Base-by-base conservation (phyloP, 805 yeast species). In the Wickerhamiella sergipiensis region DNA sequence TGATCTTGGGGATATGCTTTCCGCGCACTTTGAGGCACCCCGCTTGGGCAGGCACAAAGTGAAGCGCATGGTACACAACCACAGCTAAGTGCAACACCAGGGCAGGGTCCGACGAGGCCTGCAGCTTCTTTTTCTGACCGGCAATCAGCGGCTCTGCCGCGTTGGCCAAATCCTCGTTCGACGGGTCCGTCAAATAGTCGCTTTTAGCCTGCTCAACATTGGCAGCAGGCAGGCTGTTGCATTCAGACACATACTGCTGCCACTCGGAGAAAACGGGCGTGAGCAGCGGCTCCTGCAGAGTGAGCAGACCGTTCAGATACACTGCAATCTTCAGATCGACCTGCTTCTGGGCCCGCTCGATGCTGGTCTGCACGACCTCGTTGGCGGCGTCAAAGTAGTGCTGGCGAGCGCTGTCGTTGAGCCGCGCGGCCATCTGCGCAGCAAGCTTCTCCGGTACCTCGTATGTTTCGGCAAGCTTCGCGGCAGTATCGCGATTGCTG, bases 1-100 rank as follows among this genome's bases (percentile, higher is more conserved):
- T 53, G 3, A 64, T 43, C 33, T 60, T 60, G 6, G 67, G 67
- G 19, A 62, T 60, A 18, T 55, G 53, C 49, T 62, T 64, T 15
- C 68, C 67, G 5, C 57, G 46, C 24, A 61, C 50, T 21, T 57
- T 53, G 19, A 64, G 53, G 10, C 57, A 38, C 1, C 62, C 62
- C 5, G 19, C 43, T 5, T 8, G 19, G 38, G 36, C 33, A 8
- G 55, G 52, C 5, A 50, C 48, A 21, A 44, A 45, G 18, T 53
- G 47, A 6, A 22, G 18, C 2, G 61, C 55, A 40, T 60, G 60
- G 39, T 50, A 51, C 6, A 59, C 48, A 6, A 55, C 52, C 3
- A 55, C 53, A 1, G 67, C 64, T 26, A 61, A 45, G 42, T 61
- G 66, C 33, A 64, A 53, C 12, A 57, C 48, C 21, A 53, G 48